Evolutionary conservation across 2,329 filamentous ascomycete species (phyloP).

Genomic region (Calonectria fujianensis): DNA sequence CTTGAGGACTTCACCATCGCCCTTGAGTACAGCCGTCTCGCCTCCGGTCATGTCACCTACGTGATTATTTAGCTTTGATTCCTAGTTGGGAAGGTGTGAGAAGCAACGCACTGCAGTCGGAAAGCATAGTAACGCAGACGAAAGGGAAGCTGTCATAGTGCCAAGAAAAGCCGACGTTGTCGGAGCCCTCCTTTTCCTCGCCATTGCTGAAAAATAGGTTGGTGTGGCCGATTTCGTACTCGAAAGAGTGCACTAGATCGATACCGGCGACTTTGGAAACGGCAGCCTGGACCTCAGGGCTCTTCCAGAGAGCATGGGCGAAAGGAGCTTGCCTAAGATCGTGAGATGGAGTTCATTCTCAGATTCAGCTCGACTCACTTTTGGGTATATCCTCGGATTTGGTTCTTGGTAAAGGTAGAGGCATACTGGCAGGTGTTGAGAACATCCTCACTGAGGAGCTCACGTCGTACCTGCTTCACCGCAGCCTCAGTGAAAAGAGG

Average conservation of each 20-base stretch:
- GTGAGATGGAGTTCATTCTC: not conserved
- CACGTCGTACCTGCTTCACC: not conserved
- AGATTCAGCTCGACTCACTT: slow-evolving; percentile 64
- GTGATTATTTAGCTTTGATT: slow-evolving; percentile 51
- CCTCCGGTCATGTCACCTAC: slow-evolving; percentile 74
- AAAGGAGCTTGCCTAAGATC: slow-evolving; percentile 72
- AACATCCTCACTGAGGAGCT: slow-evolving; percentile 8
- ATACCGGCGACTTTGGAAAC: slow-evolving; percentile 73
- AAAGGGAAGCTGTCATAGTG: slow-evolving; percentile 80
- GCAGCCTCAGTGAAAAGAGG: not conserved
- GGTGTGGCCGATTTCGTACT: slow-evolving; percentile 73
- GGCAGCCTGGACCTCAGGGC: slow-evolving; percentile 65
- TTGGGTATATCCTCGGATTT: slow-evolving; percentile 69
- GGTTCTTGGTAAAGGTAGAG: slow-evolving; percentile 67
- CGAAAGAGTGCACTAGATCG: slow-evolving; percentile 71
- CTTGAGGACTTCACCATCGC: slow-evolving; percentile 73
- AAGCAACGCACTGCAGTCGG: slow-evolving; percentile 66
- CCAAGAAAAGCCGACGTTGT: slow-evolving; percentile 71
- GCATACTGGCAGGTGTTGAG: slow-evolving; percentile 63
- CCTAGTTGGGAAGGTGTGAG: too few relatives aligned
- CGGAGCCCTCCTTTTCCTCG: slow-evolving; percentile 63
- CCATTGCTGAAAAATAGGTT: slow-evolving; percentile 71
- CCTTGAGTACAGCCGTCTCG: slow-evolving; percentile 76
- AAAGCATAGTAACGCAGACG: slow-evolving; percentile 81
- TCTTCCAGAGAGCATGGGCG: slow-evolving; percentile 71